Conservation (phyloP, 768 basidiomycete genomes). For the Erythrobasidium yunnanense region DNA sequence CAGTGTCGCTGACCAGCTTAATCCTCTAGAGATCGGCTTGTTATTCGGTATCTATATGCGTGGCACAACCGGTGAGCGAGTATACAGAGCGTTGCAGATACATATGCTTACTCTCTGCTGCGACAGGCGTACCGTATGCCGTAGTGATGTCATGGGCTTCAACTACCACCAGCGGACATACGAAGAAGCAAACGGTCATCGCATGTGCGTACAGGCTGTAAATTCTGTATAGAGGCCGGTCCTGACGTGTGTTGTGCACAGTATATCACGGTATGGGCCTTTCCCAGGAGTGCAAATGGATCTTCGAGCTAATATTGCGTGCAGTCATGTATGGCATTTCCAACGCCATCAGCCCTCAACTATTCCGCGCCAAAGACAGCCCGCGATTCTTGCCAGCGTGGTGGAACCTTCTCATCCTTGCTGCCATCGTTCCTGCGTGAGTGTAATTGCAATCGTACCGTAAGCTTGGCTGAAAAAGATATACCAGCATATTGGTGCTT, state of each 20-base stretch:
- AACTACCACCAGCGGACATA: neutral
- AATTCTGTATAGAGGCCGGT: neutral
- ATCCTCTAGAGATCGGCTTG: too few species aligned
- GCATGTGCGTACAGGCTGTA: neutral
- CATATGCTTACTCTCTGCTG: neutral
- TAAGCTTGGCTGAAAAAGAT: too few species aligned
- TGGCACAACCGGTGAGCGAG: too few species aligned
- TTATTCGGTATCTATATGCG: too few species aligned
- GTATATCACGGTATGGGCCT: neutral
- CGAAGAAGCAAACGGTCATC: neutral
- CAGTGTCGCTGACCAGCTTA: too few species aligned
- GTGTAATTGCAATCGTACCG: too few species aligned
- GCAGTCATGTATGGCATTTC: neutral
- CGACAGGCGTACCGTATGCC: neutral
- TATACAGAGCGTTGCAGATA: too few species aligned
- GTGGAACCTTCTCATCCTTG: neutral
- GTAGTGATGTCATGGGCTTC: neutral
- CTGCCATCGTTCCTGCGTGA: neutral
- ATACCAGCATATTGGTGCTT: too few species aligned
- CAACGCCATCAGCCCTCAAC: neutral
- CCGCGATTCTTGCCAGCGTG: neutral
- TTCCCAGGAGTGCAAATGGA: neutral
- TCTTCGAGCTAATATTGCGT: neutral
- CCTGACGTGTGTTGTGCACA: neutral
- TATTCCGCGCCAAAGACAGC: neutral